Percentiles rank a stretch among this genome's conserved stretches.
Conservation (phyloP, 345 rosid genomes). For the Tarenaya hassleriana region DNA sequence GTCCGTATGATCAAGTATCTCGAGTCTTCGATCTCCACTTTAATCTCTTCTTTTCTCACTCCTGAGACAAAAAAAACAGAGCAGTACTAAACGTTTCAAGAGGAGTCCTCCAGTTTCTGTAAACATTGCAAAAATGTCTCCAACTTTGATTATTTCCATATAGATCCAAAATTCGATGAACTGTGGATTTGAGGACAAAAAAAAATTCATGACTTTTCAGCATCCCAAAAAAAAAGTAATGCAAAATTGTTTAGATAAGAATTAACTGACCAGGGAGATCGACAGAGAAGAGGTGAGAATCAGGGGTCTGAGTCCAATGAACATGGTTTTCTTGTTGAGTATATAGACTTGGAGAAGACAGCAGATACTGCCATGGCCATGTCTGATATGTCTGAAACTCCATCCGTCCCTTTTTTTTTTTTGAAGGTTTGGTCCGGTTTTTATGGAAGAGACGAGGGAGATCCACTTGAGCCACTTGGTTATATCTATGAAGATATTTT, state of each 20-base stretch:
- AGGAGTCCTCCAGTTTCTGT: no score
- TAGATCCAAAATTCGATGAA: no score
- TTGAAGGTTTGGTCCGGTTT: neutral
- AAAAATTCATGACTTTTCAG: no score
- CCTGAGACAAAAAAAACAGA: conserved; percentile 42
- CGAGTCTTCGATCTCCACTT: conserved; percentile 70
- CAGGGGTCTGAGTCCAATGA: conserved; percentile 64
- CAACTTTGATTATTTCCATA: no score
- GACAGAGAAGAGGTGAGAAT: conserved; percentile 60
- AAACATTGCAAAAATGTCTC: no score
- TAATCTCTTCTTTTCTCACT: conserved; percentile 67
- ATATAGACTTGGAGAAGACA: conserved; percentile 27
- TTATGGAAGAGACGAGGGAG: no score
- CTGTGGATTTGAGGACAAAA: no score
- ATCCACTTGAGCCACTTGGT: no score
- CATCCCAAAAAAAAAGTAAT: neutral
- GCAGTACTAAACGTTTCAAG: neutral
- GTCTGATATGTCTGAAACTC: conserved; percentile 34
- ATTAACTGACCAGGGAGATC: conserved; percentile 53
- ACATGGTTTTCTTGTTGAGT: conserved; percentile 41
- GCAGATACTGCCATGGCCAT: conserved; percentile 45
- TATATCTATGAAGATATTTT: no score
- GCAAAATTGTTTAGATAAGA: neutral
- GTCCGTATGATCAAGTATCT: conserved; percentile 57
- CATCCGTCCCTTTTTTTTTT: conserved; percentile 33